A percentile compares a stretch with the other conserved stretches of the same genome.
These are phyloP conservation scores for Boletus coccyginus DNA, from an alignment of 768 basidiomycete species.

Conservation along the genomic window DNA sequence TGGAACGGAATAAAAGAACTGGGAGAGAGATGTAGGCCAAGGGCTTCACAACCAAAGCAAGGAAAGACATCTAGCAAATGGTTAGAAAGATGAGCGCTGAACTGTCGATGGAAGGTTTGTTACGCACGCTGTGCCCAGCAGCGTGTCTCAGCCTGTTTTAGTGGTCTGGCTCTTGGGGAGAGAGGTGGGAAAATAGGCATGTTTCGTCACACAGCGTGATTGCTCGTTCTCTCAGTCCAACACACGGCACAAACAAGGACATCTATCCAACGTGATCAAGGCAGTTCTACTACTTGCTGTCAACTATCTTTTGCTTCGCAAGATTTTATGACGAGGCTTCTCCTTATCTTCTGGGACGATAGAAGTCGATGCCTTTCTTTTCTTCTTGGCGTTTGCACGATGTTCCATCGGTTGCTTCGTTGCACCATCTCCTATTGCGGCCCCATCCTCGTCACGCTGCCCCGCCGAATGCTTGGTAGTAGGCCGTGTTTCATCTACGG, in stretches of 20 bases:
- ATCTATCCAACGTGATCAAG: not conserved
- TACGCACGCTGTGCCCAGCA: slow-evolving; percentile 28
- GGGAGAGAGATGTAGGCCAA: slow-evolving; percentile 79
- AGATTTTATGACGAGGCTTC: slow-evolving; percentile 21
- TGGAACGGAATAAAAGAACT: slow-evolving; percentile 57
- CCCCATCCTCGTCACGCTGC: slow-evolving; percentile 1
- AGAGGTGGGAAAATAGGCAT: slow-evolving; percentile 31
- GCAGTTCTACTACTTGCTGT: not conserved
- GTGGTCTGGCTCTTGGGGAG: slow-evolving; percentile 17
- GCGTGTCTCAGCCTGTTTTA: slow-evolving; percentile 13
- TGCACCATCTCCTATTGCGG: slow-evolving; percentile 1
- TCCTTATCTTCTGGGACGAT: slow-evolving; percentile 3
- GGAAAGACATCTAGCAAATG: slow-evolving; percentile 53
- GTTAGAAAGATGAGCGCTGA: slow-evolving; percentile 1
- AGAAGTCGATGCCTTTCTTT: slow-evolving; percentile 20
- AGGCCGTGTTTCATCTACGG: not conserved
- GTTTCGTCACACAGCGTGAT: not conserved
- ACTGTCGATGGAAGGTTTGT: slow-evolving; percentile 8
- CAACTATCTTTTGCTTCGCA: slow-evolving; percentile 16
- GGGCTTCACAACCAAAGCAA: slow-evolving; percentile 60
- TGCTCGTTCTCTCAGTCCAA: not conserved
- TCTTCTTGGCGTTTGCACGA: slow-evolving; percentile 6
- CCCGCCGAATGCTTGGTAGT: not conserved
- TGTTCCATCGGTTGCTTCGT: not conserved
- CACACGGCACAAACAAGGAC: not conserved